Percentiles rank a stretch among this genome's conserved stretches.
Conservation (phyloP, 176 grass and related monocot genomes). For the Chloris gayana region DNA sequence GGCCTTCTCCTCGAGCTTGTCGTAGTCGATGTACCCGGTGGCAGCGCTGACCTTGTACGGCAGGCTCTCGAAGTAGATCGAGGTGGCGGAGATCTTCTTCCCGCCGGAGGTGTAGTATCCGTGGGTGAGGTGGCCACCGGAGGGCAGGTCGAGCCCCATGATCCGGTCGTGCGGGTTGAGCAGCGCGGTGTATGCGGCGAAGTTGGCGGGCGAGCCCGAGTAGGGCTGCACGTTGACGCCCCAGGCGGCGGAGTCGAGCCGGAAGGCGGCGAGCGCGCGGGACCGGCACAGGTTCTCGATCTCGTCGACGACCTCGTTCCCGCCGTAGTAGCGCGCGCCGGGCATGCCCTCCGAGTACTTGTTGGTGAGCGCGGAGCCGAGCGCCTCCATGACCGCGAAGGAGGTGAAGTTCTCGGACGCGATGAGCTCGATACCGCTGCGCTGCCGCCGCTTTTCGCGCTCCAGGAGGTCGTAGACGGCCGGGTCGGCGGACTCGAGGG, state of each 20-base stretch:
- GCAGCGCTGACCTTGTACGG: slow-evolving; percentile 83
- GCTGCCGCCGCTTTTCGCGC: slow-evolving; percentile 92
- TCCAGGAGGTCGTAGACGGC: slow-evolving; percentile 79
- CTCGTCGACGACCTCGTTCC: slow-evolving; percentile 94
- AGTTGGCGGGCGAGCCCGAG: slow-evolving; percentile 98
- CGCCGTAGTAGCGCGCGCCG: slow-evolving; percentile 84
- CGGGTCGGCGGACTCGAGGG: slow-evolving; percentile 57
- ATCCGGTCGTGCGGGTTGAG: slow-evolving; percentile 97
- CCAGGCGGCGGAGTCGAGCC: slow-evolving; percentile 65
- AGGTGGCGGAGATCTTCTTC: slow-evolving; percentile 97
- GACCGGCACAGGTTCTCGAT: slow-evolving; percentile 89
- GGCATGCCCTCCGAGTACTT: slow-evolving; percentile 99
- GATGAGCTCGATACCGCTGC: slow-evolving; percentile 95
- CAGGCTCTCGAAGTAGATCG: slow-evolving; percentile 97
- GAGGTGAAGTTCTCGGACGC: slow-evolving; percentile 99
- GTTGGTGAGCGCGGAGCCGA: slow-evolving; percentile 89
- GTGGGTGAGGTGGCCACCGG: slow-evolving; percentile 90
- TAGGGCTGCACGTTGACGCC: slow-evolving; percentile 99
- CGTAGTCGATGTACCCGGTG: slow-evolving; percentile 86
- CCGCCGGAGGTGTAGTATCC: slow-evolving; percentile 92
- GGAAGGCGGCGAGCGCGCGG: slow-evolving; percentile 80
- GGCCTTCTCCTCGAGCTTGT: slow-evolving; percentile 99
- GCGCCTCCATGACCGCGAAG: slow-evolving; percentile 93
- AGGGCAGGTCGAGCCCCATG: slow-evolving; percentile 98
- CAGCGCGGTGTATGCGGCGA: slow-evolving; percentile 94